Evolutionary conservation across 192 early-diverging fungal genomes (phyloP).

Genomic region (Glomus cerebriforme): DNA sequence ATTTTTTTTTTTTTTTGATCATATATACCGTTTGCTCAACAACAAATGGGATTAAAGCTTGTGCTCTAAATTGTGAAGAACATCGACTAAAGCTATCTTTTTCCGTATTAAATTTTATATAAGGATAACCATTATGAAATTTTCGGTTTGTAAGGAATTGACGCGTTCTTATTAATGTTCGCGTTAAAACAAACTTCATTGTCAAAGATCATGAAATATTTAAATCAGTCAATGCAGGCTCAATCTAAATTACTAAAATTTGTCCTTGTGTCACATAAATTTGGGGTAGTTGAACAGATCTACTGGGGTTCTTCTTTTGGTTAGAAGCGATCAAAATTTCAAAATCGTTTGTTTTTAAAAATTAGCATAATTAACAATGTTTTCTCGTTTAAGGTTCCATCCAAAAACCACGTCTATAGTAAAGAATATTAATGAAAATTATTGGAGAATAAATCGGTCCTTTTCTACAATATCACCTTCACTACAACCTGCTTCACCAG

Average conservation of each 20-base stretch:
- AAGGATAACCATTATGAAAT: neutral
- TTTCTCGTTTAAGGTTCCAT: neutral
- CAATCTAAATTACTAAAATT: no score
- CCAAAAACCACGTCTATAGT: neutral
- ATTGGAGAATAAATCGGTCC: neutral
- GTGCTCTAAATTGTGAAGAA: constrained; percentile 24
- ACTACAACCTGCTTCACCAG: neutral
- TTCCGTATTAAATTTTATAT: neutral
- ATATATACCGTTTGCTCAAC: constrained; percentile 63
- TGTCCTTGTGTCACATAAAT: no score
- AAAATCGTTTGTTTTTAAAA: no score
- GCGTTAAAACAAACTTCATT: neutral
- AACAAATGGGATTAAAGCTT: constrained; percentile 63
- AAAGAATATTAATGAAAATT: neutral
- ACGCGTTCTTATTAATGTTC: neutral
- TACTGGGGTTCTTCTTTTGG: no score
- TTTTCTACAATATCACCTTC: neutral
- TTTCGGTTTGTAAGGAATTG: neutral
- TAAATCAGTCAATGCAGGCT: no score
- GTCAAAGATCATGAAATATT: neutral
- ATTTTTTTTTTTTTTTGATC: no score
- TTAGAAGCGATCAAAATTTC: no score
- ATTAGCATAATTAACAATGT: no score
- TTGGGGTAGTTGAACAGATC: no score
- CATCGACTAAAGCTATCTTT: neutral